These are phyloP conservation scores for Botrytis aclada DNA, from an alignment of 2,329 filamentous ascomycete genomes.

Conservation along the genomic window DNA sequence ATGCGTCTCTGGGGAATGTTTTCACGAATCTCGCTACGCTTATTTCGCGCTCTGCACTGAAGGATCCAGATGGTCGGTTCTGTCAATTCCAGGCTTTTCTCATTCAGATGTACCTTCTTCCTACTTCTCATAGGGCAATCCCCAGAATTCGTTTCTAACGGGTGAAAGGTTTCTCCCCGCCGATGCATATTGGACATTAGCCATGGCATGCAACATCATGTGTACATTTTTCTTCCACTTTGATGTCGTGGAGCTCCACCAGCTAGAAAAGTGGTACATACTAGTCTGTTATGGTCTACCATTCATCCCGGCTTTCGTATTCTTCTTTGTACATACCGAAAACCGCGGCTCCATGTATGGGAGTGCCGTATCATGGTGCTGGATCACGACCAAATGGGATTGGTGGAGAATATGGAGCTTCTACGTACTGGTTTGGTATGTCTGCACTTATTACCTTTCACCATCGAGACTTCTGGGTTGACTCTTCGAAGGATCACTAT, in stretches of 20 bases:
- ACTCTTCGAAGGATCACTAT: conserved; percentile 54
- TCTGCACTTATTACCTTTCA: no score
- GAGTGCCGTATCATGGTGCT: conserved; percentile 77
- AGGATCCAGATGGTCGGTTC: conserved; percentile 20
- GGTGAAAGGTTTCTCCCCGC: conserved; percentile 70
- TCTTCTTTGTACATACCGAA: conserved; percentile 60
- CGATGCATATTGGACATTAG: conserved; percentile 72
- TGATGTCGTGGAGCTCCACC: conserved; percentile 59
- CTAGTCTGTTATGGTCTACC: conserved; percentile 70
- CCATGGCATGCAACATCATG: conserved; percentile 83
- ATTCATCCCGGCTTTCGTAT: conserved; percentile 64
- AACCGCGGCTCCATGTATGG: conserved; percentile 63
- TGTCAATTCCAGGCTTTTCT: conserved; percentile 75
- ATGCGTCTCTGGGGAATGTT: conserved; percentile 55
- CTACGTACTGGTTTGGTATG: conserved; percentile 65
- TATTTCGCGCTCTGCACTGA: conserved; percentile 38
- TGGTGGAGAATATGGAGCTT: conserved; percentile 71
- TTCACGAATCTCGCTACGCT: conserved; percentile 53
- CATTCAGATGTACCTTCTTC: conserved; percentile 66
- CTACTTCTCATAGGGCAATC: neutral
- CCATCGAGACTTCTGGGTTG: conserved; percentile 38
- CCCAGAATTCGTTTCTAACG: neutral
- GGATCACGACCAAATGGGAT: conserved; percentile 66
- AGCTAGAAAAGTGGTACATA: conserved; percentile 69
- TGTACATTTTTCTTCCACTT: conserved; percentile 76